A percentile compares a stretch with the other conserved stretches of the same genome.
Conservation (phyloP, 208 protist species). For the Giardia muris region DNA sequence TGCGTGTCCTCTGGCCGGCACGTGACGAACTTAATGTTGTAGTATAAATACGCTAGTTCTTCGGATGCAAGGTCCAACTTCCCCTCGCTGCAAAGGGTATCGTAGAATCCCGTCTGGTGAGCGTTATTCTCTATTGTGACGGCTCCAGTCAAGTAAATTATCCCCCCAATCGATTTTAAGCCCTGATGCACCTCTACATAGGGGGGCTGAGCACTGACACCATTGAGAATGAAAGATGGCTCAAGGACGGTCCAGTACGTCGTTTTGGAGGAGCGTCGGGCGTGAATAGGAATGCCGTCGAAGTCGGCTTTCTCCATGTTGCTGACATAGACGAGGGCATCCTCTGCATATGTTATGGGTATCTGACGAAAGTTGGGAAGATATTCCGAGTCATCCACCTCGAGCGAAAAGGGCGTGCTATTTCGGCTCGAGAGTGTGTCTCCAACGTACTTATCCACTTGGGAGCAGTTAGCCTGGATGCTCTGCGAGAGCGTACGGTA, state of each 20-base stretch:
- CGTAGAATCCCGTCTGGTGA: background rate
- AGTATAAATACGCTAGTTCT: background rate
- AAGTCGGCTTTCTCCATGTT: background rate
- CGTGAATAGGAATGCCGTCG: background rate
- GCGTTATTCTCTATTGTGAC: background rate
- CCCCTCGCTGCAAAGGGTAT: background rate
- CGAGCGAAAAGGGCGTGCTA: background rate
- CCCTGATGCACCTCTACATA: background rate
- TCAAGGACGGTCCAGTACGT: background rate
- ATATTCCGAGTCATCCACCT: background rate
- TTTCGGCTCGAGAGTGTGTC: background rate
- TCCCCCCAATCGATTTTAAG: background rate
- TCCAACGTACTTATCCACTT: background rate
- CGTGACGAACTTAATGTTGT: background rate
- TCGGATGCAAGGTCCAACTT: background rate
- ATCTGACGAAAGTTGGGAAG: background rate
- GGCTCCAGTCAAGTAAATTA: background rate
- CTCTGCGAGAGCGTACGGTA: background rate
- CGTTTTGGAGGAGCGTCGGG: background rate
- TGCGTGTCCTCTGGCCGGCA: background rate
- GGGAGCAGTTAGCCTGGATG: background rate
- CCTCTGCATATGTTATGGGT: background rate
- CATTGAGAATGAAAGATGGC: background rate
- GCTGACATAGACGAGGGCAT: background rate
- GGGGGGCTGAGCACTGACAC: background rate